These are phyloP conservation scores for Sindora glabra DNA, from an alignment of 306 rosid species.

Conservation along the genomic window DNA sequence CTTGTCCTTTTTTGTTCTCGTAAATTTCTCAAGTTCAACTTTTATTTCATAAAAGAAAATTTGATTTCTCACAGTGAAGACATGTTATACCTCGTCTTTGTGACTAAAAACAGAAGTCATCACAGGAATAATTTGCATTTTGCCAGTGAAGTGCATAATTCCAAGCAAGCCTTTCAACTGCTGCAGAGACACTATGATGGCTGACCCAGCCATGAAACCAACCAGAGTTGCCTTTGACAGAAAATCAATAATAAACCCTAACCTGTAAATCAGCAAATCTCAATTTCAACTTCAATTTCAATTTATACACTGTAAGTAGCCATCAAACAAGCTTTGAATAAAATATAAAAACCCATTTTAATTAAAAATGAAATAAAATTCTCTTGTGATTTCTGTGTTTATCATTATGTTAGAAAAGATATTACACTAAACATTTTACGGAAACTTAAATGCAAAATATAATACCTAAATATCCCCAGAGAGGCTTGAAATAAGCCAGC, in stretches of 20 bases:
- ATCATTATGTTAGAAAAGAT: not conserved
- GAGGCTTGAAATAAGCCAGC: conserved; percentile 91
- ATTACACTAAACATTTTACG: not conserved
- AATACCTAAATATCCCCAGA: conserved; percentile 76
- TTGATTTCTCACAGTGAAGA: not conserved
- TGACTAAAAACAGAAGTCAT: conserved; percentile 52
- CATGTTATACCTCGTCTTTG: conserved; percentile 56
- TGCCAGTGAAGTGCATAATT: conserved; percentile 63
- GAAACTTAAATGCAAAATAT: not conserved
- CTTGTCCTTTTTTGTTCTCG: too few species aligned
- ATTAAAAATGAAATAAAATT: too few species aligned
- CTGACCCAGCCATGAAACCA: conserved; percentile 98
- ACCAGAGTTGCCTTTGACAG: conserved; percentile 90
- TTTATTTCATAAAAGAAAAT: not conserved
- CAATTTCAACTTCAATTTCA: conserved; percentile 7
- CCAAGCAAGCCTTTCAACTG: conserved; percentile 94
- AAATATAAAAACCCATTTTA: too few species aligned
- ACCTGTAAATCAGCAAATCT: conserved; percentile 33
- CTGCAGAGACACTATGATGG: conserved; percentile 84
- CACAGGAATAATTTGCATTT: conserved; percentile 81
- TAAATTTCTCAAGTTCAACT: not conserved
- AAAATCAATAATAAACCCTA: conserved; percentile 92
- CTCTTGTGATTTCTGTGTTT: not conserved
- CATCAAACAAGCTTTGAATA: too few species aligned
- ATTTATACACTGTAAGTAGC: not conserved